phyloP scores from a whole-genome alignment of 2,329 filamentous ascomycete genomes.

The Fusarium sp. region DNA sequence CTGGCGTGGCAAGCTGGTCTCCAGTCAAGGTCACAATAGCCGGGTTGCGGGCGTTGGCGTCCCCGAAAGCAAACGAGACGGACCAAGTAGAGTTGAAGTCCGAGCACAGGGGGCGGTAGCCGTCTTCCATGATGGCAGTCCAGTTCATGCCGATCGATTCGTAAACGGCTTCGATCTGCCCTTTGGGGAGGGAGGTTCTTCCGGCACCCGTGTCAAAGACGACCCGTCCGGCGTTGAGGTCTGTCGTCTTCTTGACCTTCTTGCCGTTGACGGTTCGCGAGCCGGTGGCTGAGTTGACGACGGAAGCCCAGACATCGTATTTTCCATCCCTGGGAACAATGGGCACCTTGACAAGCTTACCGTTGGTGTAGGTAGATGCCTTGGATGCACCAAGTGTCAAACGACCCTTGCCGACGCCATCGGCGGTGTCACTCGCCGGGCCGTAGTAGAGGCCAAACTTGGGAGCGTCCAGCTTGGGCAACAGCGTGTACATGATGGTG shows the following conservation, averaged over 20 bases:
- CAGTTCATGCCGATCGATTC: constrained; percentile 52
- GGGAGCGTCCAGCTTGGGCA: constrained; percentile 46
- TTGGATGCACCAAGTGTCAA: constrained; percentile 49
- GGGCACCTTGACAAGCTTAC: constrained; percentile 38
- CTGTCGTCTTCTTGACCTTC: constrained; percentile 5
- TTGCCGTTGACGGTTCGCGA: constrained; percentile 34
- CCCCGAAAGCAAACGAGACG: constrained; percentile 43
- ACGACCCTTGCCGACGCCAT: constrained; percentile 15
- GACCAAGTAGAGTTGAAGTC: constrained; percentile 53
- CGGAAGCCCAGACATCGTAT: constrained; percentile 50
- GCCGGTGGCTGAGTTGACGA: constrained; percentile 8
- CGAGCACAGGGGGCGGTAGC: constrained; percentile 48
- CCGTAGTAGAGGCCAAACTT: constrained; percentile 50
- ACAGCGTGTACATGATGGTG: constrained; percentile 49
- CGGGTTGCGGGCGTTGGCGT: constrained; percentile 19
- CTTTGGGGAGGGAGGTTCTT: constrained; percentile 42
- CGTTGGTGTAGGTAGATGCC: constrained; percentile 46
- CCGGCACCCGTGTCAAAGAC: constrained; percentile 52
- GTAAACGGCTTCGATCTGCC: constrained; percentile 46
- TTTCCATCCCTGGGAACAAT: constrained; percentile 21
- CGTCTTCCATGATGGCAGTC: constrained; percentile 43
- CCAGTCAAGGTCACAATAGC: constrained; percentile 48
- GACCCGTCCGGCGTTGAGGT: constrained; percentile 28
- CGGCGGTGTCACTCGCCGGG: neutral
- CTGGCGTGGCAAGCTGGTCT: constrained; percentile 47